Base-by-base conservation (phyloP, 169 alveolate species). In the Cryptosporidium sp. region DNA sequence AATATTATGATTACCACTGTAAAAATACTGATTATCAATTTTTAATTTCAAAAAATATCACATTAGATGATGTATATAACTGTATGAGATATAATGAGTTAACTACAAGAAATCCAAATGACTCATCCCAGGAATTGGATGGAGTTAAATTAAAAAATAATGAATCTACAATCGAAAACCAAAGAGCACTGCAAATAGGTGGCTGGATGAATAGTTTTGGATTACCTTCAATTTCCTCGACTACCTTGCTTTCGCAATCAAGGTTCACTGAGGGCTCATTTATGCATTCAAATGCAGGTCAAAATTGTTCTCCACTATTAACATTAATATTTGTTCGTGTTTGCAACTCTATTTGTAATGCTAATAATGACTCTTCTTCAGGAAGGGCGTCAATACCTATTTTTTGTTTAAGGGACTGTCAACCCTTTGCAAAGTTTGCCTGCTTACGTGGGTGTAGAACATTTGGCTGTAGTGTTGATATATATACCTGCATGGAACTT, bases 361-460 rank as follows among this genome's bases (percentile, higher is more conserved):
- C 86, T 4, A 70, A 73, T 73, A 45, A 73, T 55, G 70, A 73
- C 52, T 73, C 86, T 1, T 73, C 86, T n/a, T 73, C 86, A 2
- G 86, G 86, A 35, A 73, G 69, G 35, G 10, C 55, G 35, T 73
- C 86, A 18, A 73, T 73, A 6, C 86, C 86, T 2, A 51, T 73
- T 31, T 73, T 73, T 55, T 73, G 86, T 55, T 51, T 73, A 26
- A 73, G 86, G 51, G 86, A 73, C 18, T 73, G 86, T 16, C 86
- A 55, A 55, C 86, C 68, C n/a, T 73, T 73, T 12, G 62, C 86
- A 55, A 73, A 73, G 55, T 33, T 52, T 33, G 86, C 86, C 16
- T 73, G 86, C 33, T 39, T 73, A 26, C 86, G 86, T 73, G 86
- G 86, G 35, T 73, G 86, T n/a, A 73, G 86, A 59, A 73, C 43